Percentiles rank a stretch among this genome's conserved stretches.
phyloP scores from a whole-genome alignment of 306 rosid genomes.

The Adenanthera pavonina region DNA sequence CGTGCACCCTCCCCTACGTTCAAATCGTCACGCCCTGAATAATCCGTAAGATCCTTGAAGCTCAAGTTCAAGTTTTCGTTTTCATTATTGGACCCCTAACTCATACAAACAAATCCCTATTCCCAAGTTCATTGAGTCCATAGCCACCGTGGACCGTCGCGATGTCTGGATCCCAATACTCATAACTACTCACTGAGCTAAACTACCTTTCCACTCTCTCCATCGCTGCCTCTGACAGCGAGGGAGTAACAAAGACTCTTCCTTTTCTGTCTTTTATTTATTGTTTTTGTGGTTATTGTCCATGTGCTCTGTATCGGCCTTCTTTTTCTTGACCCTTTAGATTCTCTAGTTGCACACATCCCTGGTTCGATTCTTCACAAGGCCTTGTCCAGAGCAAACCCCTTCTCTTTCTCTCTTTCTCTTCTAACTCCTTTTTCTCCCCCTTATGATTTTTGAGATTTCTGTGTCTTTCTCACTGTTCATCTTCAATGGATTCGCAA shows the following conservation, averaged over 20 bases:
- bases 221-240: background rate
- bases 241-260: background rate
- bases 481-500: conserved; percentile 70
- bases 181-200: background rate
- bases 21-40: background rate
- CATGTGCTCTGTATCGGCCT: conserved; percentile 4
- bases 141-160: conserved; percentile 20
- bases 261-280: background rate
- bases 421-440: background rate
- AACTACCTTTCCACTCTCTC: background rate
- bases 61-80: background rate
- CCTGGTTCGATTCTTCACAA: conserved; percentile 37
- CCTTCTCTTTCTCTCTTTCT: conserved; percentile 3
- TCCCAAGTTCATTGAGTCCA: background rate
- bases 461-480: conserved; percentile 33
- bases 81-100: background rate
- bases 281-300: background rate
- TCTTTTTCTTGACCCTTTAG: conserved; percentile 17
- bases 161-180: background rate
- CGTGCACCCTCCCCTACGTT: background rate
- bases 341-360: conserved; percentile 37
- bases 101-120: background rate
- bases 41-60: background rate
- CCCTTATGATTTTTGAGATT: conserved; percentile 46
- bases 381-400: background rate